Evolutionary conservation across 345 rosid species (phyloP), one percentile per base, ranked within the genome.

Genomic region (Acer yangbiense): DNA sequence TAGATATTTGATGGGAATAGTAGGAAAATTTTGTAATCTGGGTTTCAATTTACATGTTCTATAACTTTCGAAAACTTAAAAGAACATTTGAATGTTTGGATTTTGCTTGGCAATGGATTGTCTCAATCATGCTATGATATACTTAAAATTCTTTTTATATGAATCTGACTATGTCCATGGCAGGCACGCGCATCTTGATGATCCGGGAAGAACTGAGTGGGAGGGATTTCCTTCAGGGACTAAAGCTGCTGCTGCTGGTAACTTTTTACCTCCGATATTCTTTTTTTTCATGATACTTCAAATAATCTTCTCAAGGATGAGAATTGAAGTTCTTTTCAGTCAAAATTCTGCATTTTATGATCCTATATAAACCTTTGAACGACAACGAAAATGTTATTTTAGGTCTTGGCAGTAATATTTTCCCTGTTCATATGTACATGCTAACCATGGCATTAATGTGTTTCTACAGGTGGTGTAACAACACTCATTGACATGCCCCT

Each of bases 161-260:
- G 11, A 43, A n/a, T 62, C 44, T 55, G 21, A 21, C 48, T 52
- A 27, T 79, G n/a, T 72, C 46, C 17, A 21, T 81, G 66, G 62
- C 84, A 96, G 99, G 68, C 99, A 96, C 86, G 91, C 86, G 0
- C 99, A 96, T 87, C 95, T 94, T 78, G 97, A 96, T 88, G 99
- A 94, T 83, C 99, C 99, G n/a, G 97, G 98, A 74, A 91, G 95
- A 86, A 77, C 89, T 81, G 97, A 96, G 67, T 96, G 98, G 99
- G 98, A 96, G 89, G 99, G 99, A 35, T 96, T 92, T 86, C 89
- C 92, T 76, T 89, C 99, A 20, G 98, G 99, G 71, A 96, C 99
- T 68, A 92, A 85, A 82, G 99, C 99, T 68, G 98, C 99, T 77
- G 97, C 97, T 78, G 99, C 99, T 76, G 97, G 98, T 96, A 81